Base-by-base conservation (phyloP, 352 stramenopile genomes). In the Globisporangium nagaii region DNA sequence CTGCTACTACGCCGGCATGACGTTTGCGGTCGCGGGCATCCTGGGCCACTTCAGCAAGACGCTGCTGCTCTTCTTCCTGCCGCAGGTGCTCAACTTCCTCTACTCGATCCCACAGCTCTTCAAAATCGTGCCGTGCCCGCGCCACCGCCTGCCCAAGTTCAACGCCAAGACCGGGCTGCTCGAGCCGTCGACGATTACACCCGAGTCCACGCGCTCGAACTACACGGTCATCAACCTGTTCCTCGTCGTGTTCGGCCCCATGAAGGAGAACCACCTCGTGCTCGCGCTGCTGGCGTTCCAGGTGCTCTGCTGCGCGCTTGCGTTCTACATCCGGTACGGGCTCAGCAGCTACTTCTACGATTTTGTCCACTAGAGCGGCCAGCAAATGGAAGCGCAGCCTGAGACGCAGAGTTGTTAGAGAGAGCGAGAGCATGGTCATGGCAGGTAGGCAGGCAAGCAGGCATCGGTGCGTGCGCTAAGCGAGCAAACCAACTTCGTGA, bases 1-100 rank as follows among this genome's bases (percentile, higher is more conserved):
- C 68, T 99, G 96, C 66, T 99, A 99, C 73, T 99, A 98, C 70
- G 95, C 96, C 4, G 97, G 97, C 34, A 99, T 99, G 95, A 98
- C 95, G 1, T 98, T 99, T 72, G 97, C 97, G 0, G 96, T 98
- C 22, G 92, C 95, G 11, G 93, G 89, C 24, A 97, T 98, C 50
- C 66, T 98, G 36, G 92, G 97, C 27, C 96, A 99, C 73, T 99
- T 99, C 66, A 97, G 79, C 79, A 99, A 99, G 74, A 99, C 96
- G 12, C 73, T 99, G 35, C 62, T 99, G 56, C 82, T 99, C 22
- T 98, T 99, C 66, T 98, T 99, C 65, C 72, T 98, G 51, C 97
- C 97, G 19, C 97, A 99, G 65, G 76, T 99, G 34, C 71, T 99
- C 52, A 99, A 99, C 72, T 99, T 99, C 62, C 28, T 99, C n/a